Evolutionary conservation across 2,329 filamentous ascomycete genomes (phyloP).

Genomic region (Dothistroma septosporum): DNA sequence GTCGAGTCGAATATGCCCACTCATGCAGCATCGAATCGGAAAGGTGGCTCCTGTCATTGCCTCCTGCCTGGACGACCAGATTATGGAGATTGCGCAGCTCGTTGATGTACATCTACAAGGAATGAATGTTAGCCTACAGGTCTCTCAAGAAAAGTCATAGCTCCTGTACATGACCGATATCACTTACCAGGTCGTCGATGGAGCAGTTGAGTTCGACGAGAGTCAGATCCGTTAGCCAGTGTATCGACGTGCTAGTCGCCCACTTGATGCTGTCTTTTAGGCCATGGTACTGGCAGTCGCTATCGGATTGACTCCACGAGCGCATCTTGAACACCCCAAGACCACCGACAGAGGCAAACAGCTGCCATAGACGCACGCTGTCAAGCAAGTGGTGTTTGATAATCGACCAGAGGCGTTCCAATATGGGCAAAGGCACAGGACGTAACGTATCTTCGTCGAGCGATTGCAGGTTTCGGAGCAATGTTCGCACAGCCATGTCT

Average conservation of each 20-base stretch:
- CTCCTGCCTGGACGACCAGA: slow-evolving; percentile 12
- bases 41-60: slow-evolving; percentile 2
- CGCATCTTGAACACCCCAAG: not conserved
- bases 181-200: not conserved
- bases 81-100: slow-evolving; percentile 16
- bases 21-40: slow-evolving; percentile 20
- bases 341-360: slow-evolving; percentile 5
- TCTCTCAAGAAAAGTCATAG: too few species aligned
- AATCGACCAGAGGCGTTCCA: slow-evolving; percentile 17
- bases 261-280: not conserved
- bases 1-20: slow-evolving; percentile 20
- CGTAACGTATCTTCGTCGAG: slow-evolving; percentile 16
- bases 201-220: slow-evolving; percentile 6
- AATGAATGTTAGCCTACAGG: too few species aligned
- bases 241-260: not conserved
- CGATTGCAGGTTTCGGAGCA: slow-evolving; percentile 16
- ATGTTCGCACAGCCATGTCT: slow-evolving; percentile 12
- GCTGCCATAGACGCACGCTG: not conserved
- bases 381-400: not conserved
- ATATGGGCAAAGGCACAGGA: slow-evolving; percentile 8
- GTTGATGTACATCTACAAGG: slow-evolving; percentile 9
- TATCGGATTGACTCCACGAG: not conserved
- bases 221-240: slow-evolving; percentile 24
- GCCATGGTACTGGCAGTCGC: not conserved
- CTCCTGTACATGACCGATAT: too few species aligned